Conservation (phyloP, 495 filamentous ascomycete species). For the Penicillium goetzii region DNA sequence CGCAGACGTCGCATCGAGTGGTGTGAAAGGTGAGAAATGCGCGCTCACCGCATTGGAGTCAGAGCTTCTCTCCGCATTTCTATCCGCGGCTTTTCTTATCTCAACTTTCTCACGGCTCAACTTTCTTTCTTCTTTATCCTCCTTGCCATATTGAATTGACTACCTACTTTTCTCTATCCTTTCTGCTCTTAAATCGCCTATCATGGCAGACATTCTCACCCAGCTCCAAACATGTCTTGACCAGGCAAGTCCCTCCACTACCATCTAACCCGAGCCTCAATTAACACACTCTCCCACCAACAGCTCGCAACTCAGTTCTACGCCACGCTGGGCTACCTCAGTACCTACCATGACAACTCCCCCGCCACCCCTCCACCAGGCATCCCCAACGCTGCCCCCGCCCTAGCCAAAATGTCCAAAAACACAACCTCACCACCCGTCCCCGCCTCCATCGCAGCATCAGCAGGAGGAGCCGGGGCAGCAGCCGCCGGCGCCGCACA, state of each 20-base stretch:
- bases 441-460: conserved; percentile 42
- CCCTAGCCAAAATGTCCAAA: conserved; percentile 48
- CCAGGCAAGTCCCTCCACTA: conserved; percentile 58
- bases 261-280: not conserved
- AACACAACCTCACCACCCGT: conserved; percentile 46
- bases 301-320: conserved; percentile 91
- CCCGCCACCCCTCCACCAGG: conserved; percentile 63
- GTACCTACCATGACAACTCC: conserved; percentile 76
- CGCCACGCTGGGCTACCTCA: conserved; percentile 80
- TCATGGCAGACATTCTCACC: conserved; percentile 88
- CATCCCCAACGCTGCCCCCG: conserved; percentile 55
- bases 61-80: conserved; percentile 38
- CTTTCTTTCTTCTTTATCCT: not conserved
- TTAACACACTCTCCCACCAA: conserved; percentile 14
- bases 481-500: conserved; percentile 27
- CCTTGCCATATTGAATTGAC: not conserved
- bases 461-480: conserved; percentile 28
- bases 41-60: conserved; percentile 32
- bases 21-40: conserved; percentile 16
- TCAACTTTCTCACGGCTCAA: not conserved
- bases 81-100: conserved; percentile 17
- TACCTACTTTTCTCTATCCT: not conserved
- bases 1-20: conserved; percentile 29
- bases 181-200: conserved; percentile 18
- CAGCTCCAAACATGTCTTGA: conserved; percentile 95